Evolutionary conservation across 805 yeast genomes (phyloP).

Genomic region (Sugiyamaella chiloensis): DNA sequence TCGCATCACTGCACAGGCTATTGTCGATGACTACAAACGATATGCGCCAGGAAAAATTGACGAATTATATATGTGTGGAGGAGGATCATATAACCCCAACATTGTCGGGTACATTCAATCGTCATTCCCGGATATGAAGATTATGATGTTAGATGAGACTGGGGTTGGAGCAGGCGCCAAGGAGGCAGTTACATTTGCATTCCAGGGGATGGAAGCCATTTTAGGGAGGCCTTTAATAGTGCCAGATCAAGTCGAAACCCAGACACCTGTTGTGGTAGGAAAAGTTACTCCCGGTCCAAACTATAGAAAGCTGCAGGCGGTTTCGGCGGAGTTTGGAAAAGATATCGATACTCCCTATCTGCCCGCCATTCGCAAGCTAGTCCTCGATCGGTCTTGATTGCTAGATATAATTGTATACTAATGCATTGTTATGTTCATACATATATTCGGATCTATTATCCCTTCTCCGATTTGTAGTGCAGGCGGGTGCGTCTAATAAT

Average conservation of each 20-base stretch:
- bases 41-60: conserved; percentile 23
- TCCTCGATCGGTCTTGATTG: conserved; percentile 13
- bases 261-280: conserved; percentile 26
- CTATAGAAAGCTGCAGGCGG: conserved; percentile 23
- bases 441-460: too few species aligned
- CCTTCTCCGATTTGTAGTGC: too few species aligned
- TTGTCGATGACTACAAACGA: conserved; percentile 25
- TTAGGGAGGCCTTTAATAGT: conserved; percentile 28
- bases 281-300: conserved; percentile 31
- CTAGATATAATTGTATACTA: not conserved
- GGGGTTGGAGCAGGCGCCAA: conserved; percentile 22
- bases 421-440: too few species aligned
- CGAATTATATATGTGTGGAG: conserved; percentile 30
- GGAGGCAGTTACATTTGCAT: conserved; percentile 31
- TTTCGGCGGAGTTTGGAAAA: conserved; percentile 21
- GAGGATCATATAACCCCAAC: conserved; percentile 30
- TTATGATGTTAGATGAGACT: conserved; percentile 22
- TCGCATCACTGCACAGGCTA: conserved; percentile 29
- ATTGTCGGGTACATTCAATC: conserved; percentile 23
- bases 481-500: too few species aligned
- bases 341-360: conserved; percentile 10
- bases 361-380: conserved; percentile 18
- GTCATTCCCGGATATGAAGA: conserved; percentile 24
- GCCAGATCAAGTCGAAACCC: conserved; percentile 27
- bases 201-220: conserved; percentile 28